Evolutionary conservation across 202 grass and related monocot species (phyloP).

Genomic region (Zoysia matrella): DNA sequence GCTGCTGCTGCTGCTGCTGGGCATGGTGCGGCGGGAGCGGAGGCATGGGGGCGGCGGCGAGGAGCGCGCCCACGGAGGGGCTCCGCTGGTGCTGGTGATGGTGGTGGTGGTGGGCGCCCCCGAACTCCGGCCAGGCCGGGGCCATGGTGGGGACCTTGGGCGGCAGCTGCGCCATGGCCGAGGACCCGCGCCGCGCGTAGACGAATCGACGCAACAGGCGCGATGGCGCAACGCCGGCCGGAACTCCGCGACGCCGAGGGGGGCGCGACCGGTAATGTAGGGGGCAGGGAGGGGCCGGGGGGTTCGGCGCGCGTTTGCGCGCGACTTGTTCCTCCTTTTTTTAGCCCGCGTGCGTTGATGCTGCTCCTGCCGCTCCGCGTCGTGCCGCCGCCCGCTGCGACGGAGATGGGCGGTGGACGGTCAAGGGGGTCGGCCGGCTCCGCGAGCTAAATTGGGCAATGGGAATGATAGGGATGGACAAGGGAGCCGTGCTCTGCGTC

Average conservation of each 20-base stretch:
- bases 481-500: background rate
- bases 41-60: conserved; percentile 45
- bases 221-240: conserved; percentile 56
- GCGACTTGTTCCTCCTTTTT: conserved; percentile 9
- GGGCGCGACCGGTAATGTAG: conserved; percentile 32
- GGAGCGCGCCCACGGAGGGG: conserved; percentile 59
- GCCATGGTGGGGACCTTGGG: conserved; percentile 77
- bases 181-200: conserved; percentile 39
- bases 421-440: background rate
- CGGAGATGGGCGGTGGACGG: conserved; percentile 4
- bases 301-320: too few species aligned
- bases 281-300: too few species aligned
- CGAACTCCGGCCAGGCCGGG: conserved; percentile 60
- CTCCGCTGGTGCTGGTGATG: conserved; percentile 53
- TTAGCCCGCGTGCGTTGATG: conserved; percentile 34
- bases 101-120: conserved; percentile 37
- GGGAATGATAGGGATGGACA: conserved; percentile 28
- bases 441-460: conserved; percentile 55
- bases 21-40: conserved; percentile 20
- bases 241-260: conserved; percentile 20
- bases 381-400: conserved; percentile 3
- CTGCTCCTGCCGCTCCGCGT: background rate
- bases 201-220: conserved; percentile 49
- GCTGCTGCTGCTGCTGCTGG: conserved; percentile 15
- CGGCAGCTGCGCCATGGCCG: conserved; percentile 89